A percentile compares a stretch with the other conserved stretches of the same genome.
phyloP scores from a whole-genome alignment of 2,329 filamentous ascomycete genomes.

The Cercospora brassicicola region DNA sequence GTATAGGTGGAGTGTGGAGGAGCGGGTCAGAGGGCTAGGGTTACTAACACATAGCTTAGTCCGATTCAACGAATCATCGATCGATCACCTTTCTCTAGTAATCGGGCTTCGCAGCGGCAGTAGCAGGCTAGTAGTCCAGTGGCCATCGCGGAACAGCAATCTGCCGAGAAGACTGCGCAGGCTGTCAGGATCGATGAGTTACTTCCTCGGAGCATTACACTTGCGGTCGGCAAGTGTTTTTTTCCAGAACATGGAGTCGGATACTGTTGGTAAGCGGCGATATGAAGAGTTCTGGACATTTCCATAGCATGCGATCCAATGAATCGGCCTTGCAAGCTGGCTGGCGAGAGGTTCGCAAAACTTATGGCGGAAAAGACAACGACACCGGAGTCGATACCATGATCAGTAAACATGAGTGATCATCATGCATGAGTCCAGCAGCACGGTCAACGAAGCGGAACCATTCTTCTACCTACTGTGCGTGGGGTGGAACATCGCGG shows the following conservation, averaged over 20 bases:
- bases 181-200: neutral
- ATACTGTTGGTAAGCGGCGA: neutral
- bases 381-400: no score
- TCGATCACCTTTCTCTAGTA: neutral
- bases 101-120: neutral
- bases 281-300: no score
- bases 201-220: neutral
- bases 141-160: neutral
- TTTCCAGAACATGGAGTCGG: neutral
- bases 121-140: neutral
- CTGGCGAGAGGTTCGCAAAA: no score
- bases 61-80: neutral
- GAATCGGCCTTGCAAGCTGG: no score
- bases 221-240: neutral
- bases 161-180: neutral
- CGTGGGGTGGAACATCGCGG: no score
- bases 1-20: neutral
- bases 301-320: no score
- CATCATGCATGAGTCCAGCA: no score
- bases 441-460: no score
- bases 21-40: neutral
- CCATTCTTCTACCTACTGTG: no score
- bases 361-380: no score
- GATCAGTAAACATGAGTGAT: no score
- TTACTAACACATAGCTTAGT: neutral